These are phyloP conservation scores for Yarrowia bubula DNA, from an alignment of 805 yeast species.

Conservation along the genomic window DNA sequence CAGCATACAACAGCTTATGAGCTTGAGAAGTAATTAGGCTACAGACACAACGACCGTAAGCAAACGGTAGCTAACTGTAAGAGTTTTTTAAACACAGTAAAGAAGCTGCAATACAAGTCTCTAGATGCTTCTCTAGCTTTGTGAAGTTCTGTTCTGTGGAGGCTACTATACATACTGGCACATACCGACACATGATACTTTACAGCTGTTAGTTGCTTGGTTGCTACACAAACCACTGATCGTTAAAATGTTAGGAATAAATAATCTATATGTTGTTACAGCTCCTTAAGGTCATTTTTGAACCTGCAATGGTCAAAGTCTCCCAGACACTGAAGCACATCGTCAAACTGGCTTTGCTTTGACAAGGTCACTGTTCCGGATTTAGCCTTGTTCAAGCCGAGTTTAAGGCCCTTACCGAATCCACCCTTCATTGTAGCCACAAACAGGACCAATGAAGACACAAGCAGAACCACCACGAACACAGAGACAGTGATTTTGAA, in stretches of 20 bases:
- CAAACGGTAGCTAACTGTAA: too few relatives aligned
- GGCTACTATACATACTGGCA: too few relatives aligned
- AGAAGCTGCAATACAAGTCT: too few relatives aligned
- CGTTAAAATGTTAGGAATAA: background rate
- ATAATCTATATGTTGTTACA: background rate
- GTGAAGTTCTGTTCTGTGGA: too few relatives aligned
- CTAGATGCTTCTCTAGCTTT: too few relatives aligned
- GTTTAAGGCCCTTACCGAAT: background rate
- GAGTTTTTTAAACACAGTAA: too few relatives aligned
- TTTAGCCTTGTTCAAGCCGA: background rate
- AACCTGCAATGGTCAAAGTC: constrained; percentile 29
- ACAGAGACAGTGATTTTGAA: constrained; percentile 27
- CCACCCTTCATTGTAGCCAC: constrained; percentile 1
- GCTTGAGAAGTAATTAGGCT: too few relatives aligned
- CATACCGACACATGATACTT: too few relatives aligned
- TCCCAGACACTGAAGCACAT: constrained; percentile 31
- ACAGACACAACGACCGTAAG: too few relatives aligned
- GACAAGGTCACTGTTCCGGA: background rate
- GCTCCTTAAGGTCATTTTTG: constrained; percentile 14
- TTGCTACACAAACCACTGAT: background rate
- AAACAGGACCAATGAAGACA: background rate
- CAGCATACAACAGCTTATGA: too few relatives aligned
- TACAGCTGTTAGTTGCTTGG: too few relatives aligned
- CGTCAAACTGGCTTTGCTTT: constrained; percentile 31
- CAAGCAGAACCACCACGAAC: constrained; percentile 27